Percentiles rank a stretch among this genome's conserved stretches.
Evolutionary conservation across 768 basidiomycete species (phyloP).

Genomic region (Podaxis mareebaensis): DNA sequence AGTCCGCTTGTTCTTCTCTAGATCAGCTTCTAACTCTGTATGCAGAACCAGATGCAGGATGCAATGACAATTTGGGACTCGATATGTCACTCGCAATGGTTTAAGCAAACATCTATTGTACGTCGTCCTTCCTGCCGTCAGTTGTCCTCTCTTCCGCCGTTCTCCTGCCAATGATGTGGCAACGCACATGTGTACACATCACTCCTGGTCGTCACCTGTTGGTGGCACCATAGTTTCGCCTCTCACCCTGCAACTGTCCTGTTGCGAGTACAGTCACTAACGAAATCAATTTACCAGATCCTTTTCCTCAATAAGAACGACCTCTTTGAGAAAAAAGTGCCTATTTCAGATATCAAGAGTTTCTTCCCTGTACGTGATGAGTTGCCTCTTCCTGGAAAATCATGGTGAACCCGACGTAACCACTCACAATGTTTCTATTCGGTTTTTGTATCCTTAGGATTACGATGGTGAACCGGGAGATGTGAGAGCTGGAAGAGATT

Average conservation of each 20-base stretch:
- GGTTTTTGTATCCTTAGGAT: constrained; percentile 49
- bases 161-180: constrained; percentile 15
- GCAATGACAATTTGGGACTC: constrained; percentile 99
- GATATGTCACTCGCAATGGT: constrained; percentile 98
- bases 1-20: not conserved
- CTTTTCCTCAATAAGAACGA: constrained; percentile 96
- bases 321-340: constrained; percentile 84
- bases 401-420: not conserved
- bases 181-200: not conserved
- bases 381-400: not conserved
- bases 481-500: constrained; percentile 77
- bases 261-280: not conserved
- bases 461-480: constrained; percentile 80
- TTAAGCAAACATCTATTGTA: constrained; percentile 91
- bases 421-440: constrained; percentile 1
- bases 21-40: not conserved
- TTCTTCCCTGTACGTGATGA: constrained; percentile 74
- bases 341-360: constrained; percentile 78
- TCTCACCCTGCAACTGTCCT: too few species aligned
- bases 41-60: constrained; percentile 97
- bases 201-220: not conserved
- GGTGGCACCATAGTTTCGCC: too few species aligned
- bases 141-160: constrained; percentile 21
- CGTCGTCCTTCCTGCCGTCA: constrained; percentile 26
- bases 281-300: constrained; percentile 50